phyloP scores from a whole-genome alignment of 1,284 basidiomycete species.

The Leccinum glutinopallens region DNA sequence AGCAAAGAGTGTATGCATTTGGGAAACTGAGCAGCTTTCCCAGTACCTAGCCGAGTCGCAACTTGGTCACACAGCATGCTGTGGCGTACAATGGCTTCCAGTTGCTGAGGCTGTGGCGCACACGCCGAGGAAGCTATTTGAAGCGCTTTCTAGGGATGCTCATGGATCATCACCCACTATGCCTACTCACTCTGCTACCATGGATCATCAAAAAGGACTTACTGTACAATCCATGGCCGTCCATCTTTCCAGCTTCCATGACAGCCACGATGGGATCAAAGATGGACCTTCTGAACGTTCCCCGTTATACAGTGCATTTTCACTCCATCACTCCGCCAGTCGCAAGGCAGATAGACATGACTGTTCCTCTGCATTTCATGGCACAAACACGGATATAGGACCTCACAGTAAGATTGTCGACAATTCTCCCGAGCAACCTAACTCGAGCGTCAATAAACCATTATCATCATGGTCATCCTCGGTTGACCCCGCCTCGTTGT shows the following conservation, averaged over 20 bases:
- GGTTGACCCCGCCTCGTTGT: neutral
- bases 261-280: neutral
- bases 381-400: neutral
- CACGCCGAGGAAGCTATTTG: neutral
- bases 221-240: too few species aligned
- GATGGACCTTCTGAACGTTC: conserved; percentile 12
- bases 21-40: neutral
- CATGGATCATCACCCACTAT: neutral
- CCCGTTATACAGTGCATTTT: conserved; percentile 23
- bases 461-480: neutral
- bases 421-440: neutral
- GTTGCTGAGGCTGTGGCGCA: neutral
- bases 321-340: conserved; percentile 2
- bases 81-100: neutral
- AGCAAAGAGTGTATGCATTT: neutral
- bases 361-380: neutral
- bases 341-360: neutral
- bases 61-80: neutral
- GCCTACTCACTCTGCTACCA: neutral
- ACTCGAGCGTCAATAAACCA: neutral
- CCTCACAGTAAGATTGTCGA: neutral
- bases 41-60: neutral
- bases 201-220: neutral
- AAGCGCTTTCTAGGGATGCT: neutral
- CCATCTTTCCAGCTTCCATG: neutral